Percentiles rank a stretch among this genome's conserved stretches.
phyloP scores from a whole-genome alignment of 2,329 filamentous ascomycete genomes.

The Incumbomyces lentus region DNA sequence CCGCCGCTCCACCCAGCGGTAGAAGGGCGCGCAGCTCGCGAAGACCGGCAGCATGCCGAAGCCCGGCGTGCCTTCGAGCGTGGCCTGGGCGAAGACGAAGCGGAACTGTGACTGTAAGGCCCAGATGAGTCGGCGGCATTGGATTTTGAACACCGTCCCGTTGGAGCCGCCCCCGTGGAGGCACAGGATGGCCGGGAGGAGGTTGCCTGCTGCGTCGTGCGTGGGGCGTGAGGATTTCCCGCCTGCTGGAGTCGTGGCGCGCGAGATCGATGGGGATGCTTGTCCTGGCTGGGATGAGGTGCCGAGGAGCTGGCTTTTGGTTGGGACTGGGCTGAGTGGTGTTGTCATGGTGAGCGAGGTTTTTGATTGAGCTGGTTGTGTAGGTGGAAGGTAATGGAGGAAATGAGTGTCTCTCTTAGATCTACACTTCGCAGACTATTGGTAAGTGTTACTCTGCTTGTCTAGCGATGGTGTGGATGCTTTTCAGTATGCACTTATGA shows the following conservation, averaged over 20 bases:
- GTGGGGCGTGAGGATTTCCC: conserved; percentile 3
- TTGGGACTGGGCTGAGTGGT: not conserved
- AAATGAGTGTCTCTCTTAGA: too few species aligned
- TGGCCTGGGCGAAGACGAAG: conserved; percentile 28
- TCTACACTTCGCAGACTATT: too few species aligned
- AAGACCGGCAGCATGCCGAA: conserved; percentile 31
- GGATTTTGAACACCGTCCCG: conserved; percentile 27
- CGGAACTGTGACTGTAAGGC: conserved; percentile 26
- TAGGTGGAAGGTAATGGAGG: too few species aligned
- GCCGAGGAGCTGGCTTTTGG: conserved; percentile 5
- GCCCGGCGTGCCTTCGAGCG: conserved; percentile 23
- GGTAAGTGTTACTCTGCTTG: too few species aligned
- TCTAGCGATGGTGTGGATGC: too few species aligned
- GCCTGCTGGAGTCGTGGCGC: not conserved
- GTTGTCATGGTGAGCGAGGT: not conserved
- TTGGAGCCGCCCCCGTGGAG: conserved; percentile 34
- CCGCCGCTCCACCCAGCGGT: conserved; percentile 25
- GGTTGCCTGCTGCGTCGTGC: conserved; percentile 10
- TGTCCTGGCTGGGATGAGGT: not conserved
- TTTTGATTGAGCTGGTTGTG: too few species aligned
- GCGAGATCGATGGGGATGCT: conserved; percentile 1
- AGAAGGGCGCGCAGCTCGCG: conserved; percentile 26
- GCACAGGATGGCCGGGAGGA: conserved; percentile 27
- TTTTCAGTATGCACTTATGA: too few species aligned
- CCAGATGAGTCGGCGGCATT: conserved; percentile 26